Evolutionary conservation across 495 filamentous ascomycete genomes (phyloP), one percentile per base, ranked within the genome.

Genomic region (Lophiotrema nucula): DNA sequence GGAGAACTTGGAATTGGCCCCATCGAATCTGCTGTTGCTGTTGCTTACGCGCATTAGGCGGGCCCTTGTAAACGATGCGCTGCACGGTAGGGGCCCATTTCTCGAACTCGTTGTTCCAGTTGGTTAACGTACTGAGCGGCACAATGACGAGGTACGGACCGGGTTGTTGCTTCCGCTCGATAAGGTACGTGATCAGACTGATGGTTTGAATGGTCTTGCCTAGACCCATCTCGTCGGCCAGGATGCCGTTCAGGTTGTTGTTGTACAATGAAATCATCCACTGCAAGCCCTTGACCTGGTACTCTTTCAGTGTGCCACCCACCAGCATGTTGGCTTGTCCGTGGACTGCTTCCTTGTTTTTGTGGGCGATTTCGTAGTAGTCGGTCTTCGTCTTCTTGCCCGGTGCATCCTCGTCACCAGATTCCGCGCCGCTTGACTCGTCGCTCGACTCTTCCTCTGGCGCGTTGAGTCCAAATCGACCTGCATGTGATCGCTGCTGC

Each of bases 221-320:
- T 56, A 98, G 89, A 85, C 93, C 93, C 93, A 98, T 98, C 75
- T 98, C 93, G 65, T 98, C 93, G 47, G 93, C 93, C 58, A 98
- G 77, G 62, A 98, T 97, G 81, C 93, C 93, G 71, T 97, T 97
- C 57, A 98, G 82, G 72, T 96, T 97, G 80, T 98, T 98, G 83
- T 97, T 97, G 76, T 97, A 98, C 21, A 98, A 81, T 13, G 93
- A 98, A 51, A 97, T 83, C 93, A 98, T 97, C 93, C 93, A 98
- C 71, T 98, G 93, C 57, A 98, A 73, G 75, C 93, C 93, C 81
- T 96, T 97, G 71, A 98, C 39, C 74, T 98, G 93, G 74, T 98
- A 98, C 69, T 98, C 93, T 73, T 98, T 98, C 43, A 98, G 77
- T 2, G 79, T 86, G 66, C 93, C 93, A 60, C 93, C 93, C 56